Evolutionary conservation across 164 flowering plant species (phyloP), one percentile per base, ranked within the genome.

Genomic region (Liriodendron chinense): DNA sequence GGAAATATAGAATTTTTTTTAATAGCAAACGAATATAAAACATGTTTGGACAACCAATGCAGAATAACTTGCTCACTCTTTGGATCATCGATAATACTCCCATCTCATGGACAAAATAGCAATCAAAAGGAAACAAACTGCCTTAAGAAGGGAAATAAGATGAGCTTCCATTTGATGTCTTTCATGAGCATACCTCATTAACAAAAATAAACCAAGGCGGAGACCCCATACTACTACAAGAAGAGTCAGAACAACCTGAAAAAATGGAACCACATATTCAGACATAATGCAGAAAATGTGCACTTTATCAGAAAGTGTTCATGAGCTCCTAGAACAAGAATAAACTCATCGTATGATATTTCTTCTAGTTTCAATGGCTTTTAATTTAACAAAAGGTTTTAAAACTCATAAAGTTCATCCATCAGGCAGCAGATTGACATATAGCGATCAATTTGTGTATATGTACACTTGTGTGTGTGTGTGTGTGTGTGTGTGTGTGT

Each of bases 141-240:
- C 57, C 20, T 20, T 47, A 25, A 67, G 47, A 69, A 5, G 24
- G 71, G 3, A 47, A 69, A n/a, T 3, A 69, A n/a, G 7, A n/a
- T 34, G 9, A 1, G 4, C 0, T 34, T 69, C 23, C 28, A 47
- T 18, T 14, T 69, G 47, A 22, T 25, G 14, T 69, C 9, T 65
- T 47, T 25, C 63, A 26, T 49, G 74, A 16, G 43, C 79, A 47
- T 85, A 96, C 99, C 99, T 93, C 93, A 90, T 84, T 63, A 96
- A 77, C 22, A 96, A 85, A 82, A 96, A 96, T 43, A 92, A 14
- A 22, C 78, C 97, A 47, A 96, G 83, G 43, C 99, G 98, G 80
- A 94, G 89, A 74, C 99, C 97, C 98, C 98, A 96, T 76, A 88
- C 10, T 13, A 90, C 87, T 20, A 87, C 96, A 69, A 94, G 89